Percentiles rank a stretch among this genome's conserved stretches.
Evolutionary conservation across 306 rosid genomes (phyloP).

Genomic region (Fragaria nilgerrensis): DNA sequence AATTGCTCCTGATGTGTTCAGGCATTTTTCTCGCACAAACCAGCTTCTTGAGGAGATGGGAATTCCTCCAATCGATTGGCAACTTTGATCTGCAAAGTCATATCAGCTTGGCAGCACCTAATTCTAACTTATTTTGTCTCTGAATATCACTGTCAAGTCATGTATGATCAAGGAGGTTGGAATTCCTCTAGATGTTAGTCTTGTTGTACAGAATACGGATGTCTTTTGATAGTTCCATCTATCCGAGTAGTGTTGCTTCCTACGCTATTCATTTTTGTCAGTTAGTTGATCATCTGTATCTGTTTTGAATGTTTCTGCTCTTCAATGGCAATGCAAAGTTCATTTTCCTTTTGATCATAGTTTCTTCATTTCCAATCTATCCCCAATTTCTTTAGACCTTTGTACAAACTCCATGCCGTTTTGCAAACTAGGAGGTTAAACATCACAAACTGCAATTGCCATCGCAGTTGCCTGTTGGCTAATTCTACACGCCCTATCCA

Average conservation of each 20-base stretch:
- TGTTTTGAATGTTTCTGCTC: not conserved
- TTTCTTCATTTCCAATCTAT: not conserved
- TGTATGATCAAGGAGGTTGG: not conserved
- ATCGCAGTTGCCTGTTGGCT: not conserved
- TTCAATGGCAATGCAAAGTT: not conserved
- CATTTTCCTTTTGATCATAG: not conserved
- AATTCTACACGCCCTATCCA: constrained; percentile 5
- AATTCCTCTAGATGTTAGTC: not conserved
- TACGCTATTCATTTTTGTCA: not conserved
- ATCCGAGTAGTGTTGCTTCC: constrained; percentile 4
- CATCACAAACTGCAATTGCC: not conserved
- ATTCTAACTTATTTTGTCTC: constrained; percentile 1
- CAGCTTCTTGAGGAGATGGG: constrained; percentile 68
- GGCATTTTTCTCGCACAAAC: constrained; percentile 93
- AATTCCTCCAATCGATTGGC: constrained; percentile 71
- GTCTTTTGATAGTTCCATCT: not conserved
- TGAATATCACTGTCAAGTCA: not conserved
- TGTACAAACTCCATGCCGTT: not conserved
- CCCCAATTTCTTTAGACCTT: not conserved
- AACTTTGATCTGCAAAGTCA: constrained; percentile 42
- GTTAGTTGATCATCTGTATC: not conserved
- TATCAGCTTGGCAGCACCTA: not conserved
- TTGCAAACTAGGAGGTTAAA: not conserved
- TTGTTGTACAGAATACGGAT: constrained; percentile 5
- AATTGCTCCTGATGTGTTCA: constrained; percentile 32